Conservation (phyloP, 179 eudicot species). For the Corrigiola litoralis region DNA sequence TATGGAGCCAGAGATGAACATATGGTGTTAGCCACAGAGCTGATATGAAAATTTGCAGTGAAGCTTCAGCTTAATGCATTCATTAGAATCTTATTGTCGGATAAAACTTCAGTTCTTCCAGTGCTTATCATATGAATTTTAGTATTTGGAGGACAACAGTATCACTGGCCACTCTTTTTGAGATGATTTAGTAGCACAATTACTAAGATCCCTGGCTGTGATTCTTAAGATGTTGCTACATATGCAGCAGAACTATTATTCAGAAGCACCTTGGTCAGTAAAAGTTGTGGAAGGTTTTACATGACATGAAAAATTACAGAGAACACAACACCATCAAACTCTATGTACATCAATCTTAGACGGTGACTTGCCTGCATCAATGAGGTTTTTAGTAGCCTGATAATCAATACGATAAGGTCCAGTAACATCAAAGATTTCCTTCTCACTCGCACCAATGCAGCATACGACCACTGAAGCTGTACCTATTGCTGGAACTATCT, state of each 20-base stretch:
- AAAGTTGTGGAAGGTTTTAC: not conserved
- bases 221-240: not conserved
- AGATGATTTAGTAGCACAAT: no score
- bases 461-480: constrained; percentile 73
- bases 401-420: constrained; percentile 92
- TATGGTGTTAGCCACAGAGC: not conserved
- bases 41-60: not conserved
- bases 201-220: not conserved
- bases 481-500: constrained; percentile 64
- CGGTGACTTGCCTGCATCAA: constrained; percentile 68
- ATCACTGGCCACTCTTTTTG: no score
- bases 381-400: constrained; percentile 72
- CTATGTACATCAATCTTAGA: not conserved
- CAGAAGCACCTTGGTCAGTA: not conserved
- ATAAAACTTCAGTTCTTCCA: not conserved
- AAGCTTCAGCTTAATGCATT: not conserved
- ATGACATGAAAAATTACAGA: not conserved
- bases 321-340: no score
- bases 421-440: constrained; percentile 75
- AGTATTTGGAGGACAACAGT: no score
- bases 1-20: not conserved
- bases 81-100: not conserved
- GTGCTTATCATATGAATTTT: not conserved
- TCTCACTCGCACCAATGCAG: constrained; percentile 94
- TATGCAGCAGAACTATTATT: not conserved